Evolutionary conservation across 1,284 basidiomycete genomes (phyloP), one percentile per base, ranked within the genome.

Genomic region (Cryptococcus neoformans): DNA sequence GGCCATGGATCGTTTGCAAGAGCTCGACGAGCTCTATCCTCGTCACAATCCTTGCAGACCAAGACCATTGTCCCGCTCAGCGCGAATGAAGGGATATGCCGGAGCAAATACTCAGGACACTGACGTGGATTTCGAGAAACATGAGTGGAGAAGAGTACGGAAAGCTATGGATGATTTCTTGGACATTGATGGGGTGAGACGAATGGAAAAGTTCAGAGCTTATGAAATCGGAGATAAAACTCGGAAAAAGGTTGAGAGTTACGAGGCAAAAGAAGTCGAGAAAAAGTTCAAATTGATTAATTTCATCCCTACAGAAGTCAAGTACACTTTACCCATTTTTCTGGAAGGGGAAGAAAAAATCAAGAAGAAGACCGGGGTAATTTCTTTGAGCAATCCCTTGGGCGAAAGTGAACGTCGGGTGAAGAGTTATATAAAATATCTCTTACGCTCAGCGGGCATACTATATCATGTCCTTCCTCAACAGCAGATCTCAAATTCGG

Each of bases 381-480:
- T 77, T 36, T 57, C 68, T 0, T 66, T 81, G 4, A 58, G 64
- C 39, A 80, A 80, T 58, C 76, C 76, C 6, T 55, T 62, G 1
- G 56, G 67, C 17, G 72, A 78, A 57, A 67, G 72, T 12, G 66
- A 76, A n/a, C 59, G 63, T 28, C 70, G 76, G 28, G 69, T 79
- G 14, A 55, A 76, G 46, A 73, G 72, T 16, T 80, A 79, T 58
- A 60, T 81, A 62, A 79, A 79, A 60, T 80, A 83, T 58, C 79
- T 81, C 35, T 66, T 83, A 7, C 79, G 82, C 11, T 82, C 78
- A 17, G 73, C 77, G 0, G 81, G 82, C 1, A 81, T 83, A 54
- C 66, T 83, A 34, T 83, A 82, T 63, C 81, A 83, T 64, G 73
- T 73, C 11, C 54, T 76, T 5, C 62, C 70, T 3, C 28, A 3